Conservation (phyloP, 2,329 filamentous ascomycete genomes). For the Exophiala calicioides region DNA sequence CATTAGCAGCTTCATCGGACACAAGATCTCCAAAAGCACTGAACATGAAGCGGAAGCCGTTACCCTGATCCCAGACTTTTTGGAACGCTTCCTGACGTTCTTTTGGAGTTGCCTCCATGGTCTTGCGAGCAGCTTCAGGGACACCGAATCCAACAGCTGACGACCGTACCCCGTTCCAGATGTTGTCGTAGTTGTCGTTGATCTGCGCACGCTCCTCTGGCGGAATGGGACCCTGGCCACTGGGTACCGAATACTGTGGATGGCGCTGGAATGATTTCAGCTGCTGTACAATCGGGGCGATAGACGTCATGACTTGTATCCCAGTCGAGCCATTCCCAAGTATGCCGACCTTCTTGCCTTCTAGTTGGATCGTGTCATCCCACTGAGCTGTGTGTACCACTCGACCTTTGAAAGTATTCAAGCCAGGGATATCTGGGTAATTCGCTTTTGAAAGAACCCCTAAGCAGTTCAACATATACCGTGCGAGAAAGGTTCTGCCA, state of each 20-base stretch:
- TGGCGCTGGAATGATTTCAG: slow-evolving; percentile 39
- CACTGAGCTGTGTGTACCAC: not conserved
- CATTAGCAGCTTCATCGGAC: slow-evolving; percentile 49
- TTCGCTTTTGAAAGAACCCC: too few species aligned
- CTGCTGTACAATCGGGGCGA: not conserved
- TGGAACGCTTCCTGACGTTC: slow-evolving; percentile 33
- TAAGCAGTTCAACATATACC: too few species aligned
- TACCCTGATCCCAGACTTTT: slow-evolving; percentile 36
- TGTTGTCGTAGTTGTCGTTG: slow-evolving; percentile 38
- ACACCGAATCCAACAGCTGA: slow-evolving; percentile 29
- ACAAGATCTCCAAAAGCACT: slow-evolving; percentile 41
- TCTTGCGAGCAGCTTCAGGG: slow-evolving; percentile 27
- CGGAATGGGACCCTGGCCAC: slow-evolving; percentile 7
- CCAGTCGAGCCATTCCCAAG: not conserved
- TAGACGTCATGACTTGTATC: not conserved
- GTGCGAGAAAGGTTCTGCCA: too few species aligned
- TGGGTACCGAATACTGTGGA: slow-evolving; percentile 28
- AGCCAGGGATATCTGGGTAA: not conserved
- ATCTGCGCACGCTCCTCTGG: slow-evolving; percentile 24
- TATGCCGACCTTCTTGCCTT: not conserved
- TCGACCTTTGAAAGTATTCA: not conserved
- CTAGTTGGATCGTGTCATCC: not conserved
- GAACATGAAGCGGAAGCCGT: slow-evolving; percentile 43
- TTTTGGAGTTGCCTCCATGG: slow-evolving; percentile 6
- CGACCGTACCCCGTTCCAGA: slow-evolving; percentile 34